A percentile compares a stretch with the other conserved stretches of the same genome.
phyloP scores from a whole-genome alignment of 805 yeast genomes.

The Candida cerambycidarum region DNA sequence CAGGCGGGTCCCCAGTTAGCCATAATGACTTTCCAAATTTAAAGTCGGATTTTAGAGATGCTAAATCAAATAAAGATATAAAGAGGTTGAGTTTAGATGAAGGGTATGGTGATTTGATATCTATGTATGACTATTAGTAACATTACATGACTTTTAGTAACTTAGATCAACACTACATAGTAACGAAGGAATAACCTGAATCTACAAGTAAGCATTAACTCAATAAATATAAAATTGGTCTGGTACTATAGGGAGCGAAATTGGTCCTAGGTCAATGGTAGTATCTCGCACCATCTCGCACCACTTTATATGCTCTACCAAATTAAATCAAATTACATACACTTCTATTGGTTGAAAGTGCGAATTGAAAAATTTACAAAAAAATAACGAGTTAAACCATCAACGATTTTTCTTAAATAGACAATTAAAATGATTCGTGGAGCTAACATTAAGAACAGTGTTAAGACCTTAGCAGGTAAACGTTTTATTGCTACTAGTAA shows the following conservation, averaged over 20 bases:
- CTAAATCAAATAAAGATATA: constrained; percentile 14
- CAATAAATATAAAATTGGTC: neutral
- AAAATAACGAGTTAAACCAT: constrained; percentile 10
- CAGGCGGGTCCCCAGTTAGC: constrained; percentile 27
- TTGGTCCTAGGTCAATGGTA: neutral
- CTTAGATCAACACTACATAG: too few relatives aligned
- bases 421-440: constrained; percentile 41
- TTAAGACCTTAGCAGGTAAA: constrained; percentile 36
- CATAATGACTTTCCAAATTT: constrained; percentile 22
- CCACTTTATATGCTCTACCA: neutral
- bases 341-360: constrained; percentile 18
- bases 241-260: neutral
- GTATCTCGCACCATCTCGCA: neutral
- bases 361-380: constrained; percentile 7
- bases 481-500: constrained; percentile 60
- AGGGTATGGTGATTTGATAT: constrained; percentile 3
- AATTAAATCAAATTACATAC: constrained; percentile 11
- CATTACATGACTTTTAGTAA: neutral
- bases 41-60: constrained; percentile 29
- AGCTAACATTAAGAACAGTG: constrained; percentile 31
- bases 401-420: constrained; percentile 8
- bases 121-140: constrained; percentile 9
- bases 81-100: neutral
- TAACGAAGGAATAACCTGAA: too few relatives aligned
- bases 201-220: too few relatives aligned